phyloP scores from a whole-genome alignment of 2,329 filamentous ascomycete species.

The Cytospora paraplurivora region DNA sequence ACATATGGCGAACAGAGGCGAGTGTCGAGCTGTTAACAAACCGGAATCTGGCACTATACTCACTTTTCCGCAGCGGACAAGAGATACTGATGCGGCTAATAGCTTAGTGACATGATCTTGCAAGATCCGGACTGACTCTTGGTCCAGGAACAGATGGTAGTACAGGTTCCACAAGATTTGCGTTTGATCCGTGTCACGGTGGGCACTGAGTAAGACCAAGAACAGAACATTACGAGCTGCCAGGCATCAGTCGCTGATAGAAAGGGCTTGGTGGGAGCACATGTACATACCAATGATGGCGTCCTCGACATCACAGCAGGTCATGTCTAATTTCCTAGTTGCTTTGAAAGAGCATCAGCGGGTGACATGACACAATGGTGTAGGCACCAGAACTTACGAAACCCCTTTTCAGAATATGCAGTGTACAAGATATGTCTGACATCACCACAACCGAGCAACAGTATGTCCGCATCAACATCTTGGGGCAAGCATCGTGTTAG shows the following conservation, averaged over 20 bases:
- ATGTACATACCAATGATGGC: constrained; percentile 50
- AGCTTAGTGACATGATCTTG: constrained; percentile 48
- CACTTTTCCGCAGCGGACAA: constrained; percentile 47
- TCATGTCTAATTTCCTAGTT: constrained; percentile 52
- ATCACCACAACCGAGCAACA: constrained; percentile 60
- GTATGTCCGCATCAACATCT: constrained; percentile 50
- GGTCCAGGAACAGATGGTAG: constrained; percentile 53
- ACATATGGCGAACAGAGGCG: constrained; percentile 42
- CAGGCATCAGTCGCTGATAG: constrained; percentile 16
- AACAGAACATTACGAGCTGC: constrained; percentile 58
- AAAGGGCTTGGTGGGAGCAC: constrained; percentile 20
- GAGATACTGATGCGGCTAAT: constrained; percentile 39
- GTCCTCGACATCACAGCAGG: constrained; percentile 56
- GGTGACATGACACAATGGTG: not conserved
- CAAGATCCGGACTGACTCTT: constrained; percentile 41
- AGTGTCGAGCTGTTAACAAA: constrained; percentile 35
- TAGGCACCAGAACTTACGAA: constrained; percentile 36
- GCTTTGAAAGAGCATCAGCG: constrained; percentile 39
- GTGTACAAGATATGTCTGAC: constrained; percentile 60
- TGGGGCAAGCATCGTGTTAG: constrained; percentile 51
- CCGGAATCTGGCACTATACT: constrained; percentile 42
- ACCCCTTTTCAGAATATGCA: constrained; percentile 43
- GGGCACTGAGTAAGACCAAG: constrained; percentile 53
- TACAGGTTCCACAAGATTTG: constrained; percentile 55
- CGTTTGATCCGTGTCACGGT: constrained; percentile 32